Base-by-base conservation (phyloP, 306 rosid species). In the Calophaca sinica region DNA sequence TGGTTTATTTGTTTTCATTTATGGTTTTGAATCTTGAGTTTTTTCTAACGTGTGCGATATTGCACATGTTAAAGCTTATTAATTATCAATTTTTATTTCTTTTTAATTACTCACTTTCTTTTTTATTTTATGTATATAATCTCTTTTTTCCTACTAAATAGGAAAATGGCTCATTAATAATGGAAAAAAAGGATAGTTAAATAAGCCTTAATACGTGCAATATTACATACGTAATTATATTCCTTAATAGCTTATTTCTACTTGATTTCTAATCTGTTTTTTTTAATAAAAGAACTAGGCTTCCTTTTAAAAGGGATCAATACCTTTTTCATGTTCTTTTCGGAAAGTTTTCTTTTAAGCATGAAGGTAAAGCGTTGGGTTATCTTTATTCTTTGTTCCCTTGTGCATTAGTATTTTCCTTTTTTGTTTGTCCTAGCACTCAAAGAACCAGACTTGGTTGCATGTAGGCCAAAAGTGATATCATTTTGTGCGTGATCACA, bases 341-440 rank as follows among this genome's bases (percentile, higher is more conserved):
- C 29, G 59, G 80, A 76, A 76, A 67, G 74, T 66, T 65, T 65
- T 42, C 59, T 54, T 66, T 65, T 13, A 41, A 9, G 38, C 14
- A 52, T 41, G 36, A 32, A 32, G 35, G 39, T 55, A 55, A 55
- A 65, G 80, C 6, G 0, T 44, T 29, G 42, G 66, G 74, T 67
- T 66, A 61, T 48, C 80, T 76, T 76, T 55, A 44, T 55, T 67
- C 74, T 26, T 76, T 44, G 29, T 35, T 57, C 46, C 39, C 31
- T 39, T 13, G 15, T 66, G 6, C 4, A 9, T 20, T n/a, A 48
- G 49, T 59, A 14, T 59, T 73, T 65, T 59, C 44, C 69, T 20
- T 3, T 54, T 67, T 5, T 31, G 7, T 13, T 41, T 42, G 38
- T 65, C 66, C 73, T 75, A 39, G 46, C 58, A 64, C 65, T 60